A percentile compares a stretch with the other conserved stretches of the same genome.
Conservation (phyloP, 2,329 filamentous ascomycete genomes). For the Microdochium nivale region DNA sequence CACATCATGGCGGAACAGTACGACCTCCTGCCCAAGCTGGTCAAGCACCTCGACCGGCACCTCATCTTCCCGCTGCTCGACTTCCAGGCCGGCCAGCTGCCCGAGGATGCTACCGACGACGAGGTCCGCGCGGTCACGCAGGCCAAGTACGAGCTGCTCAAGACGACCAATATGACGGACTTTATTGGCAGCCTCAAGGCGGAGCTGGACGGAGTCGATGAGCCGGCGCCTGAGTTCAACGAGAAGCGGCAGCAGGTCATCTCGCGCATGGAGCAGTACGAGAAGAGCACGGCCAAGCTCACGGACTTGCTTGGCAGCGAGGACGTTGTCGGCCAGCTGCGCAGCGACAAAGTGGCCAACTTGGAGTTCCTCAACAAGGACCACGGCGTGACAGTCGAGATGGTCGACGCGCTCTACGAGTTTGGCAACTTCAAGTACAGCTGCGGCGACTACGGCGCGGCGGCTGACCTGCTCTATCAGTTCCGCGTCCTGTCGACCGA, state of each 20-base stretch:
- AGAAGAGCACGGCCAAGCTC: conserved; percentile 84
- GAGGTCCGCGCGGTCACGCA: conserved; percentile 64
- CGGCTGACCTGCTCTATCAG: conserved; percentile 89
- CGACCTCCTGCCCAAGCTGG: conserved; percentile 80
- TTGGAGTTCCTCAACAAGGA: conserved; percentile 97
- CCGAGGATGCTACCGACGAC: conserved; percentile 56
- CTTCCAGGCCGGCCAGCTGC: conserved; percentile 75
- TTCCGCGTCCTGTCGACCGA: conserved; percentile 98
- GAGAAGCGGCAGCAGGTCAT: conserved; percentile 87
- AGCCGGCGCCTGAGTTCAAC: conserved; percentile 75
- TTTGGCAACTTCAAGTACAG: conserved; percentile 97
- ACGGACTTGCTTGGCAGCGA: conserved; percentile 78
- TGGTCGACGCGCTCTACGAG: conserved; percentile 93
- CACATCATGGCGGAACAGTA: conserved; percentile 58
- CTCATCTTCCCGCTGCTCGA: conserved; percentile 94
- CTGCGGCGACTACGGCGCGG: conserved; percentile 86
- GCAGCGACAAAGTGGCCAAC: conserved; percentile 97
- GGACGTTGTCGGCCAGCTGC: conserved; percentile 80
- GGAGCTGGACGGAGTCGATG: conserved; percentile 73
- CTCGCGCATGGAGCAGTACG: conserved; percentile 70
- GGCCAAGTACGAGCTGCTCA: conserved; percentile 87
- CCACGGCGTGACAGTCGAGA: conserved; percentile 84
- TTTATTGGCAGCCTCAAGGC: conserved; percentile 90
- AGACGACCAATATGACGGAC: conserved; percentile 98
- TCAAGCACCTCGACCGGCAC: conserved; percentile 89